These are phyloP conservation scores for Zygosaccharomyces pseudorouxii DNA, from an alignment of 805 yeast species.

Conservation along the genomic window DNA sequence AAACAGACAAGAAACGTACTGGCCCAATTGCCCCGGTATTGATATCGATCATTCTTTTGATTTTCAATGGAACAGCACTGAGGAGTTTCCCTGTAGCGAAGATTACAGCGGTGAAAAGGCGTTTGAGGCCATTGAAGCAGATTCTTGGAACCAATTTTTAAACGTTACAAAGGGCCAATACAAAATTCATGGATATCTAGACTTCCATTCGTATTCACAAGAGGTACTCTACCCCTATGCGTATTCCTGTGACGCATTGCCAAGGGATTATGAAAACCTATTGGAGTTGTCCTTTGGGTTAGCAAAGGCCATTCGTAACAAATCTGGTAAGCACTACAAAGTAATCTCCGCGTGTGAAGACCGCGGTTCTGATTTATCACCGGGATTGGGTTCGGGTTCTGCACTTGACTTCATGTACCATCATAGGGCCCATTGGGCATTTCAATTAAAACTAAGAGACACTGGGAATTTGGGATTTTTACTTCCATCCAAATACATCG, in stretches of 20 bases:
- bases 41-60: slow-evolving; percentile 84
- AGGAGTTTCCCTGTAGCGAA: slow-evolving; percentile 71
- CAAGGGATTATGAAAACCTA: slow-evolving; percentile 76
- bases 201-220: slow-evolving; percentile 81
- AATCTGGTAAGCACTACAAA: slow-evolving; percentile 58
- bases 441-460: slow-evolving; percentile 76
- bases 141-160: slow-evolving; percentile 44
- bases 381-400: slow-evolving; percentile 75
- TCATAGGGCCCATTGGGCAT: slow-evolving; percentile 77
- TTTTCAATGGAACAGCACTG: slow-evolving; percentile 64
- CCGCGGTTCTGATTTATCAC: slow-evolving; percentile 65
- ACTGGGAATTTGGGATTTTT: slow-evolving; percentile 80
- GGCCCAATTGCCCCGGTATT: slow-evolving; percentile 69
- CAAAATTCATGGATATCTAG: slow-evolving; percentile 69
- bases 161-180: slow-evolving; percentile 44
- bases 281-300: slow-evolving; percentile 78
- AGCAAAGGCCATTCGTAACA: slow-evolving; percentile 62
- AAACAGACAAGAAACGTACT: slow-evolving; percentile 70
- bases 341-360: slow-evolving; percentile 78
- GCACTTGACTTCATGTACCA: slow-evolving; percentile 83
- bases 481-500: slow-evolving; percentile 62
- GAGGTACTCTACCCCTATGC: slow-evolving; percentile 82
- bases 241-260: slow-evolving; percentile 64
- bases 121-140: slow-evolving; percentile 60
- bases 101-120: slow-evolving; percentile 74